Percentiles rank a stretch among this genome's conserved stretches.
Conservation (phyloP, 768 basidiomycete species). For the Russula earlei region DNA sequence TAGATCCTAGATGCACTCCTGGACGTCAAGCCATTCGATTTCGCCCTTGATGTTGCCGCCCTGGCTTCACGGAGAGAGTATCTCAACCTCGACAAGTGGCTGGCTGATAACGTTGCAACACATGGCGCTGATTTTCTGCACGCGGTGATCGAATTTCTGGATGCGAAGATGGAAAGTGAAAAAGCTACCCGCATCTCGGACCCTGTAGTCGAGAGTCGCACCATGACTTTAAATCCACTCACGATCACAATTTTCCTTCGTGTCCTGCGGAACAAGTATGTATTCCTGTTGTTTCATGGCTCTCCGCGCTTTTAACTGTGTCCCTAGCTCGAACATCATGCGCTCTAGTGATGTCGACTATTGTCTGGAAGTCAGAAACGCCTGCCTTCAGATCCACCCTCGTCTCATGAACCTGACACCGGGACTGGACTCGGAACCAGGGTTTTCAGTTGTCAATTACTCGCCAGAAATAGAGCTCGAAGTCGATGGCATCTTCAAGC, state of each 20-base stretch:
- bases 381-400: conserved; percentile 90
- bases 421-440: conserved; percentile 79
- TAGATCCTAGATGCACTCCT: conserved; percentile 90
- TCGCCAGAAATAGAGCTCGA: conserved; percentile 83
- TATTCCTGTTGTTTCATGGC: conserved; percentile 4
- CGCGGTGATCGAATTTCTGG: conserved; percentile 80
- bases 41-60: conserved; percentile 90
- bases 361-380: conserved; percentile 85
- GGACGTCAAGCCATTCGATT: conserved; percentile 78
- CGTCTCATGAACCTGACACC: conserved; percentile 91
- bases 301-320: conserved; percentile 5
- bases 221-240: conserved; percentile 79
- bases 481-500: conserved; percentile 92
- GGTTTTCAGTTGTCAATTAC: conserved; percentile 82
- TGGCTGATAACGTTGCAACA: conserved; percentile 73
- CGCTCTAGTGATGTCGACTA: conserved; percentile 71
- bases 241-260: conserved; percentile 91
- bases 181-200: conserved; percentile 69
- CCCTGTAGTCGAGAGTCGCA: conserved; percentile 64
- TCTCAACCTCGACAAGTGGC: conserved; percentile 94
- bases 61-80: conserved; percentile 89
- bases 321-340: conserved; percentile 60
- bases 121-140: conserved; percentile 84
- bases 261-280: conserved; percentile 75
- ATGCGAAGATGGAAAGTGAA: conserved; percentile 89